Conservation (phyloP, 305 asterid species). For the Andrographis paniculata region DNA sequence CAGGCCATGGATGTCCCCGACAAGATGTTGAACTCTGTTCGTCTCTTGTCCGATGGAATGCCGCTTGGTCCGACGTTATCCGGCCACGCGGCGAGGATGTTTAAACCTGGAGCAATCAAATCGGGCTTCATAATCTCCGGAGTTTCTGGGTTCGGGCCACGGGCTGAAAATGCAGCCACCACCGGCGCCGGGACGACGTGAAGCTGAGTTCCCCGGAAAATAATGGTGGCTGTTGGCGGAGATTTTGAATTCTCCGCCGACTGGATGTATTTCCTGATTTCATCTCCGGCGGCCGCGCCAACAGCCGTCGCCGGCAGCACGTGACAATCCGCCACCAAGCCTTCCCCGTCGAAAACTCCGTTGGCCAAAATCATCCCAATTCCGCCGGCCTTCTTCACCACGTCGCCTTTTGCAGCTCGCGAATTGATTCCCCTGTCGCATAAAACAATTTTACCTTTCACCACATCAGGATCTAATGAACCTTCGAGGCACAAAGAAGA, state of each 20-base stretch:
- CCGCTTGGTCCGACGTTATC: constrained; percentile 72
- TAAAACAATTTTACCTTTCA: constrained; percentile 54
- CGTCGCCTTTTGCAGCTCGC: constrained; percentile 75
- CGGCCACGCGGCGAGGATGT: constrained; percentile 91
- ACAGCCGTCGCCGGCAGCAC: constrained; percentile 78
- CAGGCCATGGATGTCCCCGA: constrained; percentile 97
- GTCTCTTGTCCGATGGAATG: constrained; percentile 51
- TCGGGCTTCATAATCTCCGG: constrained; percentile 89
- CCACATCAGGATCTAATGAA: constrained; percentile 50
- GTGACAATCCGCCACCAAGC: constrained; percentile 85
- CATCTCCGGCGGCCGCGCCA: constrained; percentile 58
- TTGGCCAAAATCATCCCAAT: constrained; percentile 80
- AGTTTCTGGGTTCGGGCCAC: constrained; percentile 80
- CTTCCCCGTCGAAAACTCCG: constrained; percentile 88
- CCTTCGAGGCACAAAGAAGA: constrained; percentile 78
- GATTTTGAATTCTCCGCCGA: constrained; percentile 27
- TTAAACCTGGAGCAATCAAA: constrained; percentile 83
- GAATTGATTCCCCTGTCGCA: constrained; percentile 89
- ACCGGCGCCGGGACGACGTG: constrained; percentile 77
- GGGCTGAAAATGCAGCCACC: constrained; percentile 72
- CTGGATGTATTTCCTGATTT: constrained; percentile 54
- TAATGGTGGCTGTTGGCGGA: constrained; percentile 48
- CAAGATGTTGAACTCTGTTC: constrained; percentile 67
- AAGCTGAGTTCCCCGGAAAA: constrained; percentile 58
- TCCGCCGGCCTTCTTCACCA: constrained; percentile 86